Base-by-base conservation (phyloP, 2,329 filamentous ascomycete genomes). In the Fusarium succisae region DNA sequence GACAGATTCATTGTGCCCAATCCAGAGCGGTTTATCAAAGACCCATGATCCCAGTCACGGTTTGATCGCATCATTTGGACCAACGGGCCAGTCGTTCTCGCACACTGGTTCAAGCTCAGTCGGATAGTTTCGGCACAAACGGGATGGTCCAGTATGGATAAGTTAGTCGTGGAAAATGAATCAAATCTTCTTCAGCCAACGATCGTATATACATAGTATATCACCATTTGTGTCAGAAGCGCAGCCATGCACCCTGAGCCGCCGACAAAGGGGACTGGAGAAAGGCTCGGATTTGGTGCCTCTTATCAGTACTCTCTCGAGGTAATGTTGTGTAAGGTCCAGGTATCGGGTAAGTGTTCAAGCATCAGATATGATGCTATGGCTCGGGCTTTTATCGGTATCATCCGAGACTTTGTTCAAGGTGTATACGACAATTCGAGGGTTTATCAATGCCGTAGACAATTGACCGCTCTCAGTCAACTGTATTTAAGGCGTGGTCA, bases 81-180 rank as follows among this genome's bases (percentile, higher is more conserved):
- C 69, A 75, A 78, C 74, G 68, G 75, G 74, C 76, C 76, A 78
- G 74, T 78, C 75, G 77, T 78, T 78, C 73, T 69, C 62, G 55
- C 75, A 78, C 76, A 77, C 66, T 72, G 56, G 37, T 54, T 61
- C 48, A 28, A 32, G 39, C 30, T 51, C n/a, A 9, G 30, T 41
- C 63, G 68, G 59, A 69, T 69, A 69, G 45, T 54, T 69, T 72
- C 67, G 63, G 71, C 58, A 63, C 44, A 72, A 63, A 43, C 7
- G 44, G 48, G 44, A 44, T 63, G 24, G 35, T 38, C 35, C 51
- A 28, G 24, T 35, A 35, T n/a, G 17, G 30, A 51, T 51, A 39
- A 8, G 10, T 54, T 54, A 22, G 20, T 38, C 35, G 35, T 54
- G 51, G 17, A 28, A 17, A 17, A 38, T 12, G 14, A 38, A 53